Evolutionary conservation across 768 basidiomycete species (phyloP), one percentile per base, ranked within the genome.

Genomic region (Pulveroboletus sp.): DNA sequence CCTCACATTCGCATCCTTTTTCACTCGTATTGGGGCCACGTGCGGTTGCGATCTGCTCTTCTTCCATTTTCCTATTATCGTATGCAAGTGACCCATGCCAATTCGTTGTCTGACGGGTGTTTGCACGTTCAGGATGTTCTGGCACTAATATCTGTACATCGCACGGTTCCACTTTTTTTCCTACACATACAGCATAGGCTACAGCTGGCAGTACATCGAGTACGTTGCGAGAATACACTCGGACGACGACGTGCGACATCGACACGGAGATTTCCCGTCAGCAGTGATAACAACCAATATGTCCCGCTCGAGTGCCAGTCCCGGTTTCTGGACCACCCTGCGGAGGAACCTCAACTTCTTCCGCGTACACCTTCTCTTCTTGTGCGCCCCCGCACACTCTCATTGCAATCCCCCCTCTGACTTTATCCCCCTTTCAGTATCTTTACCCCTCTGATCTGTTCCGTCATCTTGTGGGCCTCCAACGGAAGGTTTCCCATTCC

Each of bases 401-500:
- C 29, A 42, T 38, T 19, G 30, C 40, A 26, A 36, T 40, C 19
- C 44, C 42, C 36, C 40, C 38, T 43, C 43, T 55, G 42, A 53
- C 49, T 6, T 0, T 32, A 23, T 4, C 42, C 39, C 24, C 43
- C 6, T 53, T 58, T 19, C 60, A 90, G 87, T 59, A 85, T 81
- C 6, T 78, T 90, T 62, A 82, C 82, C 0, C 93, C 94, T 2
- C 74, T 96, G 55, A 71, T 93, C 46, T 79, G 81, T 55, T 88
- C 89, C 17, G 82, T 70, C 31, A 82, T 97, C 45, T 80, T 96
- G 61, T 96, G 89, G 61, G 90, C 82, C 22, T 79, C 78, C 68
- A 93, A 93, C 74, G 91, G 87, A 36, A 68, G 71, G 40, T 79
- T 78, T 59, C 82, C 78, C 38, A 78, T 93, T 31, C 59, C 79